Base-by-base conservation (phyloP, 2,329 filamentous ascomycete genomes). In the Aspergillus pseudoterreus region DNA sequence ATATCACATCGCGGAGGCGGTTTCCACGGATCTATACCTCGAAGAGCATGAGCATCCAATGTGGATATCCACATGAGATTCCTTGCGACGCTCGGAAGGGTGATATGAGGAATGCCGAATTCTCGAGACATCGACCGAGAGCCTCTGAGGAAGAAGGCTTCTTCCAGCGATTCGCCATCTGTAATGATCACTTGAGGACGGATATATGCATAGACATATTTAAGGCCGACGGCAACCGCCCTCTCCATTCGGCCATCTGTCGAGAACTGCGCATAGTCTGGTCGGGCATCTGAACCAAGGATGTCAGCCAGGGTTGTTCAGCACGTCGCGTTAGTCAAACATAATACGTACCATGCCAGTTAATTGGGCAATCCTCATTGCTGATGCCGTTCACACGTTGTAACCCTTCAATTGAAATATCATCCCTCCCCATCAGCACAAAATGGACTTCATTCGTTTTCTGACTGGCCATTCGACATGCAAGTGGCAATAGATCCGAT, bases 401-500 rank as follows among this genome's bases (percentile, higher is more conserved):
- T 30, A 97, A 76, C 32, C 88, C 82, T 12, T 84, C 78, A 46
- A 95, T 70, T 0, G 82, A 74, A 46, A 96, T 80, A 11, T 85
- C 81, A 53, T 85, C 86, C 53, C 86, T 80, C 45, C 91, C 87
- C 73, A 95, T 80, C 4, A 97, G 72, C 0, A 83, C 86, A 65
- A 95, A 86, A 67, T 97, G 92, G 8, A 96, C 90, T 56, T 84
- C 80, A 63, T 84, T 95, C 52, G 81, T 77, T 50, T 81, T 78
- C 69, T 84, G 80, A 19, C 70, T 69, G 6, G 85, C 85, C 92
- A 96, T 96, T 61, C 89, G 82, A 69, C 94, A 97, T 5, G 92
- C 90, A 65, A 96, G 77, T 0, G 91, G 90, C 30, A 96, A 74
- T 48, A 96, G 68, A 30, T 81, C 80, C 0, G 88, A 81, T 14